Percentiles rank a stretch among this genome's conserved stretches.
phyloP scores from a whole-genome alignment of 345 rosid species.

The Hypericum perforatum region DNA sequence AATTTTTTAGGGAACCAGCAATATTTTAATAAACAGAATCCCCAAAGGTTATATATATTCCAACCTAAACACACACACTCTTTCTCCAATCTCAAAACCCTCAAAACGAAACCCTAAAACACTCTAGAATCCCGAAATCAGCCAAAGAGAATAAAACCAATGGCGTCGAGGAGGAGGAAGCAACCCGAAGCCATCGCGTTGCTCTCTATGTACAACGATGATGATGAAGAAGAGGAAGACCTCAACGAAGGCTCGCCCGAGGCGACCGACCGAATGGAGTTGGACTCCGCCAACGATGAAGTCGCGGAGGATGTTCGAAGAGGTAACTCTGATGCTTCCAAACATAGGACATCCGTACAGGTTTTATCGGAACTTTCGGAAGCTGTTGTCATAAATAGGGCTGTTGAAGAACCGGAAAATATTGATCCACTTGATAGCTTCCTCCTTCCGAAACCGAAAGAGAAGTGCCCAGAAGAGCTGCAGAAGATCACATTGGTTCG shows the following conservation, averaged over 20 bases:
- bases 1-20: no score
- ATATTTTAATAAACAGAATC: no score
- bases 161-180: constrained; percentile 61
- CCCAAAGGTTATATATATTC: no score
- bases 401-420: constrained; percentile 28
- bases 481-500: constrained; percentile 91
- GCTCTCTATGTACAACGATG: constrained; percentile 67
- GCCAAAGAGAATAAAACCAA: constrained; percentile 2
- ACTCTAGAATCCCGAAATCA: no score
- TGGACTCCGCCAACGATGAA: no score
- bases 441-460: constrained; percentile 52
- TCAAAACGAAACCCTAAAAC: no score
- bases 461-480: constrained; percentile 66
- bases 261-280: background rate
- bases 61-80: no score
- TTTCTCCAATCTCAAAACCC: no score
- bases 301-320: no score
- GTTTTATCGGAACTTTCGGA: constrained; percentile 33
- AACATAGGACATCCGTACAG: no score
- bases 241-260: constrained; percentile 27
- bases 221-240: constrained; percentile 70
- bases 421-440: constrained; percentile 59
- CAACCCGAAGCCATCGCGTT: constrained; percentile 77
- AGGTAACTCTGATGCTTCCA: no score
- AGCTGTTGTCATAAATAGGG: constrained; percentile 26